Evolutionary conservation across 192 early-diverging fungal species (phyloP).

Genomic region (Linderina pennispora): DNA sequence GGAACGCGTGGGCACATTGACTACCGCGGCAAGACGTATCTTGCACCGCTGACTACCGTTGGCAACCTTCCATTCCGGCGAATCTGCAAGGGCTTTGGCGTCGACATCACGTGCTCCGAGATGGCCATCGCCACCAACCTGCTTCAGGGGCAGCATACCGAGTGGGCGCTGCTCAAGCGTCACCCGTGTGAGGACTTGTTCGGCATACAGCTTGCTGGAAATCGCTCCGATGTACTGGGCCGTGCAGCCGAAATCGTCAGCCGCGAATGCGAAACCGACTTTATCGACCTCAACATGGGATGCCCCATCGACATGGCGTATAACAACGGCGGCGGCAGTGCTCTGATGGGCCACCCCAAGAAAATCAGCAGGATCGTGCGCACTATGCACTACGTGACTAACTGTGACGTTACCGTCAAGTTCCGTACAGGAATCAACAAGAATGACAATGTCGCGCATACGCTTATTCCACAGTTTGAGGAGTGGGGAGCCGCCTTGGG

Average conservation of each 20-base stretch:
- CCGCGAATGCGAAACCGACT: conserved; percentile 69
- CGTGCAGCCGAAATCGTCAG: conserved; percentile 65
- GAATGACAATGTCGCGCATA: conserved; percentile 59
- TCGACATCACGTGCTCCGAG: conserved; percentile 95
- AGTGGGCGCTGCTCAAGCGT: conserved; percentile 79
- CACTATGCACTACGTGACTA: conserved; percentile 63
- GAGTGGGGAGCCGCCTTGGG: conserved; percentile 55
- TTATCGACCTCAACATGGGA: conserved; percentile 94
- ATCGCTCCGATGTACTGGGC: conserved; percentile 51
- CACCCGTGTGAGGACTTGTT: conserved; percentile 87
- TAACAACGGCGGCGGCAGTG: conserved; percentile 76
- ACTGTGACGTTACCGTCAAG: conserved; percentile 87
- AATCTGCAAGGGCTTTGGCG: conserved; percentile 88
- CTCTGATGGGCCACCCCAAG: conserved; percentile 61
- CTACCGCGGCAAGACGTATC: conserved; percentile 83
- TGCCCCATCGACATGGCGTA: conserved; percentile 91
- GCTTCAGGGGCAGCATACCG: conserved; percentile 60
- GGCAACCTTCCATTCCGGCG: conserved; percentile 97
- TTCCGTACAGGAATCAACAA: conserved; percentile 71
- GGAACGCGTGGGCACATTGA: conserved; percentile 41
- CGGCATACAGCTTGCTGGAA: conserved; percentile 84
- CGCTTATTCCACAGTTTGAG: conserved; percentile 64
- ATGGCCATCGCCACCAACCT: conserved; percentile 77
- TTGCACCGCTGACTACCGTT: conserved; percentile 95
- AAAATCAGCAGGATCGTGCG: conserved; percentile 70